Evolutionary conservation across 805 yeast species (phyloP), one percentile per base, ranked within the genome.

Genomic region (Grigorovia yakushimaensis): DNA sequence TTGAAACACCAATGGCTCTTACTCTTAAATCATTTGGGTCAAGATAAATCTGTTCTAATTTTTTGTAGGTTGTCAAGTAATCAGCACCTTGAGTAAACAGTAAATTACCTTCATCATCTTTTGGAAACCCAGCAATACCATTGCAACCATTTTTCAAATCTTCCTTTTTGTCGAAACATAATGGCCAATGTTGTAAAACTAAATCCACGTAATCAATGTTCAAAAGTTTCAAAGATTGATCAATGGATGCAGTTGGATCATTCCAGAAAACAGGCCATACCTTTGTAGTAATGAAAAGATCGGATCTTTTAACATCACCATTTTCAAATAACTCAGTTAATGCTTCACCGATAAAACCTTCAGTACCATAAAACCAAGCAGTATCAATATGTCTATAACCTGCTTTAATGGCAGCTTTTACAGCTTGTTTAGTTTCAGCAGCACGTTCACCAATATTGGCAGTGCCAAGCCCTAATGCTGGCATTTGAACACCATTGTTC

Each of bases 131-230:
- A 6, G 41, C 42, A 18, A 51, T 19, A 19, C 54, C 57, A 39
- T 51, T 46, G 11, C 57, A 41, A 3, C 60, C 59, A 42, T 51
- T 53, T 17, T 58, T 52, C 6, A 52, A 49, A 46, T 60, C 62
- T 17, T 53, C 47, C 15, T 48, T 45, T 47, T 52, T 54, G 41
- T 60, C 71, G 48, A 70, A 65, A 33, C 79, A 71, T 39, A 75
- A 69, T 5, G 91, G 93, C 88, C 89, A 84, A 65, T 87, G 95
- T 58, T 85, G 77, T 54, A 88, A 73, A 57, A 78, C 76, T 53
- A 87, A 68, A 60, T 87, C 95, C 43, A 84, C 81, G 58, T 87
- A 86, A 43, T 83, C 94, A 46, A 84, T 58, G 0, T 79, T 79
- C 51, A 86, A 69, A 50, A 76, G 76, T 51, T 70, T 56, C 55